These are phyloP conservation scores for Castanopsis chinensis DNA, from an alignment of 306 rosid genomes.

Conservation along the genomic window DNA sequence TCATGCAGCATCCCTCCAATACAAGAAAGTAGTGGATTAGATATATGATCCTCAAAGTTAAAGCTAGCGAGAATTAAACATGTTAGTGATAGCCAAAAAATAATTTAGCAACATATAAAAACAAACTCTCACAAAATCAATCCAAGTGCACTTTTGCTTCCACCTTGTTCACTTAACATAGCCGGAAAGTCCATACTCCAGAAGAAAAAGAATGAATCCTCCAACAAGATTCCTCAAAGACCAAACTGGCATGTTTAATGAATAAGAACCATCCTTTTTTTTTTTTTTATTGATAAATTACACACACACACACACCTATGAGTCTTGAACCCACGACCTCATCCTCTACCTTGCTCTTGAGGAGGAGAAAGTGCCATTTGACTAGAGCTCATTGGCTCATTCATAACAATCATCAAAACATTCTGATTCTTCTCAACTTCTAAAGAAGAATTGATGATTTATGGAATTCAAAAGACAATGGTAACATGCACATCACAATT, in stretches of 20 bases:
- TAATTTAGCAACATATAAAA: background rate
- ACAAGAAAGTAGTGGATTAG: background rate
- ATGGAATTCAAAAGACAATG: conserved; percentile 1
- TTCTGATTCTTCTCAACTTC: background rate
- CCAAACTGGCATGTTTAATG: background rate
- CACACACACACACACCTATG: too few relatives aligned
- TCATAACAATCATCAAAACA: background rate
- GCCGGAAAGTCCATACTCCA: background rate
- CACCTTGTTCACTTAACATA: background rate
- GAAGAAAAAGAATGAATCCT: background rate
- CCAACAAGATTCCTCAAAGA: background rate
- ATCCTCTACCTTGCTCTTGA: too few relatives aligned
- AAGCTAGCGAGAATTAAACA: background rate
- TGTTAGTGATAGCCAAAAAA: background rate
- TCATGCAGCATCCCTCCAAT: background rate
- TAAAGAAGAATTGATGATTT: too few relatives aligned
- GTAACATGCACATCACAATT: conserved; percentile 15
- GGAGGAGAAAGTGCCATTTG: too few relatives aligned
- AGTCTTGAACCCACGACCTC: too few relatives aligned
- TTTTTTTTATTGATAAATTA: too few relatives aligned
- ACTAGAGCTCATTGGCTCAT: too few relatives aligned
- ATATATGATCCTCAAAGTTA: background rate
- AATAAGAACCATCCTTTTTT: too few relatives aligned
- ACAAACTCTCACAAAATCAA: background rate
- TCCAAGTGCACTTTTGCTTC: background rate